Conservation (phyloP, 352 stramenopile species). For the Albugo candida region DNA sequence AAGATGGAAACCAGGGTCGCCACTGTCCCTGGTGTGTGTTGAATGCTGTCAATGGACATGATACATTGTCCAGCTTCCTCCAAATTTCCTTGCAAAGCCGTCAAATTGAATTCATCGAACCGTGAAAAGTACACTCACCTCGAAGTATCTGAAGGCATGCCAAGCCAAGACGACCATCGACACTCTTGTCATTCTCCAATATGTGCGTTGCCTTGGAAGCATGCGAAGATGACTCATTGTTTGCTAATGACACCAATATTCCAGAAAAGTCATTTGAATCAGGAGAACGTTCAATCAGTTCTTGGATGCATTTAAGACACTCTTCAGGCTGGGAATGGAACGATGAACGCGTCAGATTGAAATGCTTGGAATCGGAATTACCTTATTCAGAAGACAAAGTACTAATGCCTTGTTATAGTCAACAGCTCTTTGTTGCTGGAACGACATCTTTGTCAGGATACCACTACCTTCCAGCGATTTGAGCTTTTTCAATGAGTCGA, state of each 20-base stretch:
- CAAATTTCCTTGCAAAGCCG: not conserved
- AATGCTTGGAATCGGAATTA: constrained; percentile 2
- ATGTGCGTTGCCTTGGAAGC: constrained; percentile 32
- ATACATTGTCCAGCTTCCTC: constrained; percentile 36
- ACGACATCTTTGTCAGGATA: constrained; percentile 36
- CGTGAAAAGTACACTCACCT: constrained; percentile 10
- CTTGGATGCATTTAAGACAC: constrained; percentile 24
- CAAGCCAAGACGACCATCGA: constrained; percentile 39
- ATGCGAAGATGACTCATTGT: constrained; percentile 35
- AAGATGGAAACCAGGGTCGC: constrained; percentile 59
- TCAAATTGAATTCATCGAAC: not conserved
- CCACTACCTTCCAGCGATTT: constrained; percentile 37
- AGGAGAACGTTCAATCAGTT: constrained; percentile 40
- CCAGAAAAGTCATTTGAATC: constrained; percentile 28
- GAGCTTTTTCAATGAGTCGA: constrained; percentile 73
- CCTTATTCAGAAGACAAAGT: constrained; percentile 59
- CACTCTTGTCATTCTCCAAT: constrained; percentile 20
- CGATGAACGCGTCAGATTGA: not conserved
- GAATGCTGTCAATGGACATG: constrained; percentile 35
- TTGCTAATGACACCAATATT: constrained; percentile 42
- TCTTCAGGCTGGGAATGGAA: constrained; percentile 28
- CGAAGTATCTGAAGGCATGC: constrained; percentile 54
- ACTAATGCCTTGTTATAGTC: constrained; percentile 50
- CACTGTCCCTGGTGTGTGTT: constrained; percentile 50
- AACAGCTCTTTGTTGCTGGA: constrained; percentile 45